A percentile compares a stretch with the other conserved stretches of the same genome.
phyloP scores from a whole-genome alignment of 2,329 filamentous ascomycete genomes.

The Claviceps cyperi region DNA sequence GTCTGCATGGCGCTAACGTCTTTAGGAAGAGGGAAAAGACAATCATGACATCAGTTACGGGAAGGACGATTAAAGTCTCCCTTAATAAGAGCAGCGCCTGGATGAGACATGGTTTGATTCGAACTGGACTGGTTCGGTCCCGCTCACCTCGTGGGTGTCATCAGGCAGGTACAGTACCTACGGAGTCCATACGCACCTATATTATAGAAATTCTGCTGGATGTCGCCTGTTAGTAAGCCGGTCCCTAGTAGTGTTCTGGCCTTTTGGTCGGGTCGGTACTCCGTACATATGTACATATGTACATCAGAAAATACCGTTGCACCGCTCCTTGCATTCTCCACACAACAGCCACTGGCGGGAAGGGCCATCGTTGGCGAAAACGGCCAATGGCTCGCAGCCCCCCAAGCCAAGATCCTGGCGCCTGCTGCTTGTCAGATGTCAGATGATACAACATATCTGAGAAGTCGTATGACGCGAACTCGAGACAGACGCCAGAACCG shows the following conservation, averaged over 20 bases:
- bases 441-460: background rate
- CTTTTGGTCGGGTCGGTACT: too few species aligned
- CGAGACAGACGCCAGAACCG: background rate
- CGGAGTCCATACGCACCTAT: too few species aligned
- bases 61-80: too few species aligned
- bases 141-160: background rate
- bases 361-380: background rate
- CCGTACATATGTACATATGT: too few species aligned
- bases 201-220: too few species aligned
- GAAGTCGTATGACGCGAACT: background rate
- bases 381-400: background rate
- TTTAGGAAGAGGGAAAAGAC: too few species aligned
- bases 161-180: background rate
- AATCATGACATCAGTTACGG: too few species aligned
- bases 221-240: too few species aligned
- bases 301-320: background rate
- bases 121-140: background rate
- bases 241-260: too few species aligned
- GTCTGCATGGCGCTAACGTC: too few species aligned
- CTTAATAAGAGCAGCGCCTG: background rate
- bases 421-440: background rate
- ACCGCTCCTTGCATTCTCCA: background rate
- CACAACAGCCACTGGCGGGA: background rate
- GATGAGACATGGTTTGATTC: background rate
- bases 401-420: background rate